phyloP scores from a whole-genome alignment of 805 yeast species.

The Cyberlindnera maclurae region DNA sequence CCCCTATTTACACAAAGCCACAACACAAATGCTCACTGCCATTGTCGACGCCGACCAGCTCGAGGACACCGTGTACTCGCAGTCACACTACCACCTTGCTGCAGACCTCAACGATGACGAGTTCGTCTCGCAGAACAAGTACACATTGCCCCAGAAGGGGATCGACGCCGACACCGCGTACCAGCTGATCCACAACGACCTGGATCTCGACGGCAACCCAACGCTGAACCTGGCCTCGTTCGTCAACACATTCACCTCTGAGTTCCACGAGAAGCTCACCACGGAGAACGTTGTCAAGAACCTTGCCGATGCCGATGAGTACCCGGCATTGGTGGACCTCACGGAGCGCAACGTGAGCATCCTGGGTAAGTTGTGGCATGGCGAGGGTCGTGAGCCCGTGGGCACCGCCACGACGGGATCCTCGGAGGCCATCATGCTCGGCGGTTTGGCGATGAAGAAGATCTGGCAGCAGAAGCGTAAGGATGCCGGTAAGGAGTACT shows the following conservation, averaged over 20 bases:
- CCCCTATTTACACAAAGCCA: too few species aligned
- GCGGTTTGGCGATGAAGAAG: constrained; percentile 89
- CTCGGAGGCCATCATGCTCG: constrained; percentile 88
- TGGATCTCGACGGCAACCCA: constrained; percentile 79
- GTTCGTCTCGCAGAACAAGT: constrained; percentile 34
- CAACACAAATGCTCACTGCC: constrained; percentile 17
- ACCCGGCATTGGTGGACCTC: constrained; percentile 74
- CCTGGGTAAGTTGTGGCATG: constrained; percentile 75
- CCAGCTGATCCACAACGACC: constrained; percentile 60
- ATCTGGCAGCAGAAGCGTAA: constrained; percentile 69
- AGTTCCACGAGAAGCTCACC: constrained; percentile 46
- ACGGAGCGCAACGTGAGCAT: constrained; percentile 81
- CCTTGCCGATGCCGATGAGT: constrained; percentile 89
- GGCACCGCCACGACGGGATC: constrained; percentile 95
- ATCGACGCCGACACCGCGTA: constrained; percentile 46
- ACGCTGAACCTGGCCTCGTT: constrained; percentile 81
- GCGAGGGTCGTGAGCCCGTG: constrained; percentile 46
- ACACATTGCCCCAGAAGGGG: constrained; percentile 53
- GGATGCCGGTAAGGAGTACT: constrained; percentile 50
- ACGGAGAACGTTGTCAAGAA: constrained; percentile 75
- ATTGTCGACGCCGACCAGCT: constrained; percentile 26
- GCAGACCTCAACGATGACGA: constrained; percentile 11
- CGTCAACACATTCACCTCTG: constrained; percentile 68
- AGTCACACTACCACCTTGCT: constrained; percentile 19
- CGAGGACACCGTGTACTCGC: constrained; percentile 24